Evolutionary conservation across 805 yeast species (phyloP).

Genomic region (Groenewaldozyma salmanticensis): DNA sequence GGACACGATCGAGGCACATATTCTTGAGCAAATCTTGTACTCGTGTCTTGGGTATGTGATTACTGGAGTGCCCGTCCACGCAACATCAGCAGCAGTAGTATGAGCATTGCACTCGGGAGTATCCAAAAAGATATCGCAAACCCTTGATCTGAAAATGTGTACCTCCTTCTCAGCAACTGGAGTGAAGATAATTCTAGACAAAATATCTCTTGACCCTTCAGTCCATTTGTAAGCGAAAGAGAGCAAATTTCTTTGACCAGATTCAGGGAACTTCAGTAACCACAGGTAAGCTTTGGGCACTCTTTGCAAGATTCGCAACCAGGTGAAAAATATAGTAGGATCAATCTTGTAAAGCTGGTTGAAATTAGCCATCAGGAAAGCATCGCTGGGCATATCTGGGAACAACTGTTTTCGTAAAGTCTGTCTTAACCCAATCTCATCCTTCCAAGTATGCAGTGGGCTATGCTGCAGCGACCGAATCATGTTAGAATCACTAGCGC

Average conservation of each 20-base stretch:
- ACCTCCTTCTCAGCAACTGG: slow-evolving; percentile 26
- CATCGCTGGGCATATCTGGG: slow-evolving; percentile 18
- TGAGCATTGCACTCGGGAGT: slow-evolving; percentile 30
- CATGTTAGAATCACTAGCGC: slow-evolving; percentile 19
- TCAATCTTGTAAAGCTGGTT: slow-evolving; percentile 28
- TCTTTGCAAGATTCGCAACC: slow-evolving; percentile 22
- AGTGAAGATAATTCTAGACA: slow-evolving; percentile 23
- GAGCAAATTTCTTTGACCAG: slow-evolving; percentile 19
- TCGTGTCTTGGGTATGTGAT: slow-evolving; percentile 23
- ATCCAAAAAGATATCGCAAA: slow-evolving; percentile 25
- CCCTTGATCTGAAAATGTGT: slow-evolving; percentile 25
- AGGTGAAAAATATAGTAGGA: slow-evolving; percentile 21
- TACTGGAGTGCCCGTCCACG: slow-evolving; percentile 27
- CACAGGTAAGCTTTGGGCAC: slow-evolving; percentile 24
- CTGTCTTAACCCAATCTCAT: slow-evolving; percentile 16
- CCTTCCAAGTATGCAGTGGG: slow-evolving; percentile 16
- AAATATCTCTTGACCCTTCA: slow-evolving; percentile 13
- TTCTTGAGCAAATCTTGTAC: slow-evolving; percentile 26
- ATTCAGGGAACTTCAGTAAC: slow-evolving; percentile 26
- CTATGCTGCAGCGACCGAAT: slow-evolving; percentile 1
- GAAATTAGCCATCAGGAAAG: slow-evolving; percentile 25
- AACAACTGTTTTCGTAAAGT: slow-evolving; percentile 19
- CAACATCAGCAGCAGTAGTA: slow-evolving; percentile 28
- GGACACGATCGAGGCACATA: slow-evolving; percentile 22
- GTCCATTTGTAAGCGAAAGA: slow-evolving; percentile 22